phyloP scores from a whole-genome alignment of 2,329 filamentous ascomycete genomes.

The Verticillium nonalfalfae region DNA sequence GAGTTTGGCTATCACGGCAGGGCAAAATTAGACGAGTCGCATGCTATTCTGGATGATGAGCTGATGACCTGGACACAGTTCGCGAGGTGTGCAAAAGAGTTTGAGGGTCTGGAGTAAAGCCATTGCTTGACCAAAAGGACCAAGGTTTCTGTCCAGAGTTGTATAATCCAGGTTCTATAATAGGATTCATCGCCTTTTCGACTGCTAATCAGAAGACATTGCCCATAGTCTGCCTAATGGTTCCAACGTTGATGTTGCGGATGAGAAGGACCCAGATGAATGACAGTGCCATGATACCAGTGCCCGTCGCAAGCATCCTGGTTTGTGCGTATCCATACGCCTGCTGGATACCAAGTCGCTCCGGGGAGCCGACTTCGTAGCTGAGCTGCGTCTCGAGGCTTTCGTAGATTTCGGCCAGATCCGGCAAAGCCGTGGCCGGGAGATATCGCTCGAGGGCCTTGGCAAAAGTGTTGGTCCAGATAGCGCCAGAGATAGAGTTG shows the following conservation, averaged over 20 bases:
- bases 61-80: slow-evolving; percentile 30
- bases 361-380: slow-evolving; percentile 35
- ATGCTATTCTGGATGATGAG: slow-evolving; percentile 25
- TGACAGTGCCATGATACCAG: slow-evolving; percentile 17
- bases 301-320: slow-evolving; percentile 31
- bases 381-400: slow-evolving; percentile 41
- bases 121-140: too few relatives aligned
- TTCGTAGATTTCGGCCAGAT: slow-evolving; percentile 42
- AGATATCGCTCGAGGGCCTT: slow-evolving; percentile 41
- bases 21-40: slow-evolving; percentile 22
- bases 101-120: slow-evolving; percentile 9
- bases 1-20: slow-evolving; percentile 34
- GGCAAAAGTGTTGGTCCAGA: slow-evolving; percentile 35
- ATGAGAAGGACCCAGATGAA: slow-evolving; percentile 35
- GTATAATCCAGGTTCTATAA: too few relatives aligned
- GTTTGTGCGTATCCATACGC: slow-evolving; percentile 47
- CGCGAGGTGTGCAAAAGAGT: slow-evolving; percentile 23
- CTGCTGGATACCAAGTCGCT: slow-evolving; percentile 43
- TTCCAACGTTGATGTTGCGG: slow-evolving; percentile 39
- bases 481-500: slow-evolving; percentile 32
- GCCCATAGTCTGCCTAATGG: slow-evolving; percentile 43
- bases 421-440: slow-evolving; percentile 27
- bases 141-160: too few relatives aligned
- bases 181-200: not conserved
- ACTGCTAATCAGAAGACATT: slow-evolving; percentile 34